phyloP scores from a whole-genome alignment of 768 basidiomycete genomes.

The Phylloporus scabripes region DNA sequence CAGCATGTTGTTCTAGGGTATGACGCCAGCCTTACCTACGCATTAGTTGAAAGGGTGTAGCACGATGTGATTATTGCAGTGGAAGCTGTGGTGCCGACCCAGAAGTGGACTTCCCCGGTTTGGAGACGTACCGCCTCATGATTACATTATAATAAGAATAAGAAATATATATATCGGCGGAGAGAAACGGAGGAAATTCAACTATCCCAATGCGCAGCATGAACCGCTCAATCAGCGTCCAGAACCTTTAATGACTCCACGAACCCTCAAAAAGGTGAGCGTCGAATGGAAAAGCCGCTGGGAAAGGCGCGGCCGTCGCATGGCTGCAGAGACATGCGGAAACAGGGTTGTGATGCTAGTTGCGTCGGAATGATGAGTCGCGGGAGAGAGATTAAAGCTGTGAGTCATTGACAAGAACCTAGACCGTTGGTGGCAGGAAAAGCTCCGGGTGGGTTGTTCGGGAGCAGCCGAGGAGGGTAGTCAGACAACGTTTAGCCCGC shows the following conservation, averaged over 20 bases:
- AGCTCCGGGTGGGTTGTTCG: too few species aligned
- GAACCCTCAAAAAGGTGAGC: neutral
- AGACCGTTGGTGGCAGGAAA: neutral
- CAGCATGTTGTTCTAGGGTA: neutral
- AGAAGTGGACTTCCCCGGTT: constrained; percentile 8
- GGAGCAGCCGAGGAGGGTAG: too few species aligned
- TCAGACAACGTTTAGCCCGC: too few species aligned
- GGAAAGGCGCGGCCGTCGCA: constrained; percentile 14
- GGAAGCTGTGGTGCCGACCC: constrained; percentile 8
- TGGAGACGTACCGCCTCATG: constrained; percentile 12
- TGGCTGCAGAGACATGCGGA: constrained; percentile 16
- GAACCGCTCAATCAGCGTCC: neutral
- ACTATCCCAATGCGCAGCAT: neutral
- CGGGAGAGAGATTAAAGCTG: constrained; percentile 14
- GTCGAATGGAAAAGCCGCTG: constrained; percentile 4
- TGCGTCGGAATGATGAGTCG: constrained; percentile 10
- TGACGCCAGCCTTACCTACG: neutral
- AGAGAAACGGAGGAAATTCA: constrained; percentile 3
- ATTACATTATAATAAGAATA: constrained; percentile 12
- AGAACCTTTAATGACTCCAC: neutral
- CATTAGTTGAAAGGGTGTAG: neutral
- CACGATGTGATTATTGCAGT: neutral
- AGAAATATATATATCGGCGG: neutral
- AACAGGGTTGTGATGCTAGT: constrained; percentile 18
- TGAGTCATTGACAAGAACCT: constrained; percentile 18